Evolutionary conservation across 495 filamentous ascomycete genomes (phyloP).

Genomic region (Staphylotrichum longicolle): DNA sequence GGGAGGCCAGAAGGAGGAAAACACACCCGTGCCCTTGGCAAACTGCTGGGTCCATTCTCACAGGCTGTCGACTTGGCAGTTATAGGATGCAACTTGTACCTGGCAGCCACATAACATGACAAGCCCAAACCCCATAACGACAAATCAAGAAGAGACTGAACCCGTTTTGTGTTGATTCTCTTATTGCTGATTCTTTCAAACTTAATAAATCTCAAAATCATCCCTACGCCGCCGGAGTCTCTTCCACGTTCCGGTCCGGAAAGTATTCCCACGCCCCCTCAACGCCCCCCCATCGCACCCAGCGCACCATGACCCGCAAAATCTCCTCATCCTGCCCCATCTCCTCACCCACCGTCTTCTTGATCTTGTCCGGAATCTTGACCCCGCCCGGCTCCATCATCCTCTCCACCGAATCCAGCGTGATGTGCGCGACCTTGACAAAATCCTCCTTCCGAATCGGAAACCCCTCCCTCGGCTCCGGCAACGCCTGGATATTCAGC

Average conservation of each 20-base stretch:
- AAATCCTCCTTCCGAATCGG: slow-evolving; percentile 11
- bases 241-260: background rate
- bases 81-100: too few relatives aligned
- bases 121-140: too few relatives aligned
- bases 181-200: too few relatives aligned
- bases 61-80: too few relatives aligned
- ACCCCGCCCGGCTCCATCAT: background rate
- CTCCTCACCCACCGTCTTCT: background rate
- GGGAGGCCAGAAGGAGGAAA: too few relatives aligned
- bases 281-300: slow-evolving; percentile 9
- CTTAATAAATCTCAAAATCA: too few relatives aligned
- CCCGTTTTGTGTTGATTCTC: too few relatives aligned
- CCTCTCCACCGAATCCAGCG: slow-evolving; percentile 17
- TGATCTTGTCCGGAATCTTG: slow-evolving; percentile 3
- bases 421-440: slow-evolving; percentile 19
- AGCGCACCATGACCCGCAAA: background rate
- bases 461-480: slow-evolving; percentile 2
- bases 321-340: slow-evolving; percentile 7
- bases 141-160: too few relatives aligned
- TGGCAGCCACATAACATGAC: too few relatives aligned
- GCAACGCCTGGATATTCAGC: background rate
- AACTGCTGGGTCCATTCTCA: too few relatives aligned
- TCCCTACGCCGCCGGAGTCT: too few relatives aligned
- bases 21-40: too few relatives aligned
- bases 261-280: slow-evolving; percentile 8